Evolutionary conservation across 345 rosid species (phyloP).

Genomic region (Pistacia atlantica): DNA sequence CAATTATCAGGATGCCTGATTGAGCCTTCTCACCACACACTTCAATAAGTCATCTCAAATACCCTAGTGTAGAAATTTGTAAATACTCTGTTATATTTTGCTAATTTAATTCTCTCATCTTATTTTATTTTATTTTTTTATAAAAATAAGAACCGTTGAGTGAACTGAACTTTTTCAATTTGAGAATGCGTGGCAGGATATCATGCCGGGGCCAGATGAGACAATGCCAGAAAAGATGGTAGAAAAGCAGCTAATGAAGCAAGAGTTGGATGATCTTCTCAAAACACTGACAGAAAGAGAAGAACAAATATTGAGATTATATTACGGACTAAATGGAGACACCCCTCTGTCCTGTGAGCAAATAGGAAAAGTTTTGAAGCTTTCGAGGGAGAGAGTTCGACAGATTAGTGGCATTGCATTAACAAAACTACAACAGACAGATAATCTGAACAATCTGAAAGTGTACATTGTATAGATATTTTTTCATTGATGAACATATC

Average conservation of each 20-base stretch:
- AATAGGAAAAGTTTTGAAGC: conserved; percentile 47
- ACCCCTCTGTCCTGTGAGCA: conserved; percentile 48
- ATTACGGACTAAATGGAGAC: conserved; percentile 51
- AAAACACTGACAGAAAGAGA: conserved; percentile 40
- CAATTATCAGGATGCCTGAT: too few species aligned
- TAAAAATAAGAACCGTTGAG: not conserved
- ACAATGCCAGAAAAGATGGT: conserved; percentile 45
- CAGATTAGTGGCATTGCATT: conserved; percentile 50
- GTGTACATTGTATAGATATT: conserved; percentile 31
- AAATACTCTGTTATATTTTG: not conserved
- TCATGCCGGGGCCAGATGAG: conserved; percentile 53
- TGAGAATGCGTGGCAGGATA: conserved; percentile 38
- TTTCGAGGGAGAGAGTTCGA: conserved; percentile 54
- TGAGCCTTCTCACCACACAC: not conserved
- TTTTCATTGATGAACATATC: conserved; percentile 20
- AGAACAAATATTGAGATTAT: conserved; percentile 41
- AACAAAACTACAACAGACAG: conserved; percentile 34
- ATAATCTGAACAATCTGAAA: conserved; percentile 33
- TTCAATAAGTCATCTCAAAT: not conserved
- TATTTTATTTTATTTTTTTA: too few species aligned
- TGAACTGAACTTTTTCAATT: not conserved
- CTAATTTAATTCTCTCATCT: not conserved
- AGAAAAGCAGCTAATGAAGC: conserved; percentile 36
- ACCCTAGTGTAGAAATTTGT: too few species aligned
- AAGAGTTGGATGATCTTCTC: conserved; percentile 37